These are phyloP conservation scores for Amanita muscaria DNA, from an alignment of 768 basidiomycete genomes.

Conservation along the genomic window DNA sequence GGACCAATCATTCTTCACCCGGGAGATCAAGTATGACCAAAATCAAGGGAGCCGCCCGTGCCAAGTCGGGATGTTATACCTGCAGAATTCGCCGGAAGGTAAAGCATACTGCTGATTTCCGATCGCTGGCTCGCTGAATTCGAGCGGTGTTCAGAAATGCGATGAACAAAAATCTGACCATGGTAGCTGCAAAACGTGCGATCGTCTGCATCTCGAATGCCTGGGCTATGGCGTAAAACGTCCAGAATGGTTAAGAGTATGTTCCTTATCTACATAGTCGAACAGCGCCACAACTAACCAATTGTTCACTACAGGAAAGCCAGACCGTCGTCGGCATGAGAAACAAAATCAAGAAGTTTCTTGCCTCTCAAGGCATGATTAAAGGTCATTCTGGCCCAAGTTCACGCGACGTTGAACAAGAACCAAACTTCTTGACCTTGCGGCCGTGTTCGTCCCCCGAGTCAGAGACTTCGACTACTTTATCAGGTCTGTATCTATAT, in stretches of 20 bases:
- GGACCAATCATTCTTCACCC: slow-evolving; percentile 24
- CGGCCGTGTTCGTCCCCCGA: slow-evolving; percentile 8
- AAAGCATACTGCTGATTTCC: slow-evolving; percentile 14
- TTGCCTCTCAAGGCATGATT: slow-evolving; percentile 81
- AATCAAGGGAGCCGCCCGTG: slow-evolving; percentile 73
- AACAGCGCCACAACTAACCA: not conserved
- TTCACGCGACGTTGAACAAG: slow-evolving; percentile 46
- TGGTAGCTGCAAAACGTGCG: slow-evolving; percentile 67
- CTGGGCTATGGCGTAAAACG: slow-evolving; percentile 81
- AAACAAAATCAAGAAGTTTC: slow-evolving; percentile 71
- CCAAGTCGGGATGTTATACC: slow-evolving; percentile 85
- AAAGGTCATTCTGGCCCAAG: slow-evolving; percentile 77
- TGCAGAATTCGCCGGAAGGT: slow-evolving; percentile 85
- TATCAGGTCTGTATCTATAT: slow-evolving; percentile 1
- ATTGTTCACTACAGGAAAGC: slow-evolving; percentile 18
- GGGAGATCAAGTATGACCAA: slow-evolving; percentile 52
- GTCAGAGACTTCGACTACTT: slow-evolving; percentile 10
- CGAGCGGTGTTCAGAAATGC: slow-evolving; percentile 54
- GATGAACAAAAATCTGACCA: slow-evolving; percentile 60
- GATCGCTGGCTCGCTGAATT: slow-evolving; percentile 13
- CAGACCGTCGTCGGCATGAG: slow-evolving; percentile 59
- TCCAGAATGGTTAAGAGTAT: slow-evolving; percentile 76
- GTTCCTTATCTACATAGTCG: slow-evolving; percentile 25
- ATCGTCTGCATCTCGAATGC: slow-evolving; percentile 74
- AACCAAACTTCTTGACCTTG: slow-evolving; percentile 29